Evolutionary conservation across 805 yeast species (phyloP), one percentile per base, ranked within the genome.

Genomic region (Myxozyma kluyveri): DNA sequence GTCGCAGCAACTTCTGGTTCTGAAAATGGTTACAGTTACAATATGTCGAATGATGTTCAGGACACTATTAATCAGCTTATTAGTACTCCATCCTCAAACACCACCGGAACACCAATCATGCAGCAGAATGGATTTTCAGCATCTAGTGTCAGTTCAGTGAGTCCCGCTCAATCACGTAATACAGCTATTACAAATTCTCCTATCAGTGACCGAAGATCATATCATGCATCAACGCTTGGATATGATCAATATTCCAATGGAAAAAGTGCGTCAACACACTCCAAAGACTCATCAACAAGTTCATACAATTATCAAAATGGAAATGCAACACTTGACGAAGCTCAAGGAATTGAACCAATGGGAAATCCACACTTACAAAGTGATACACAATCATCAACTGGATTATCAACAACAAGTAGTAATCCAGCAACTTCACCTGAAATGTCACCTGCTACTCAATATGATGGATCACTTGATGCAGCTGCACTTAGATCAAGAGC

Each of bases 351-450:
- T 27, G 49, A 45, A 43, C 49, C 49, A 3, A 45, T 45, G 49
- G 42, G 42, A 5, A 42, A 45, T 12, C 49, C 49, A 3, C 49
- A 45, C 37, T 29, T 29, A 14, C n/a, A n/a, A n/a, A 27, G 23
- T 36, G 42, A 36, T 10, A 29, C 32, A 4, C 40, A 32, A 19
- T 10, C 26, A 6, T 17, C 31, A 14, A 22, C 33, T 26, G 18
- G 12, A 18, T 26, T 26, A 18, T 26, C 41, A 24, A 40, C 47
- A 12, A 42, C 47, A 9, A 29, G 33, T 10, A 12, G 39, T 18
- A 29, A 24, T 38, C 29, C 32, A 19, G 27, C 22, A 4, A 35
- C 36, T 4, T 31, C 23, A 7, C 27, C 43, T 4, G 43, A 38
- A 9, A 29, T 27, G 18, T n/a, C 39, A 27, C 37, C 43, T 10